Evolutionary conservation across 768 basidiomycete species (phyloP).

Genomic region (Auricularia auricula-judae): DNA sequence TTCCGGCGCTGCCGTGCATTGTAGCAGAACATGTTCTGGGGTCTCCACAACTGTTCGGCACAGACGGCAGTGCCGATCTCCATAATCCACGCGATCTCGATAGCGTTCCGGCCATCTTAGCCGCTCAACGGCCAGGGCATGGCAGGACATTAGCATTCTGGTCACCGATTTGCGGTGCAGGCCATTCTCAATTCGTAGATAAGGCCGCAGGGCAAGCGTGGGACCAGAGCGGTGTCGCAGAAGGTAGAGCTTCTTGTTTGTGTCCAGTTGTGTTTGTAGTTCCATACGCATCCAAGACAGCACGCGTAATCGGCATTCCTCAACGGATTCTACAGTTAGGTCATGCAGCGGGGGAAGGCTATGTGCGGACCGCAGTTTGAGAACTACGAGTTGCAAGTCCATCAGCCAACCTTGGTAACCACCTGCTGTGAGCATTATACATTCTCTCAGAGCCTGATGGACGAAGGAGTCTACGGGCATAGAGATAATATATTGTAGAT

Average conservation of each 20-base stretch:
- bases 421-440: not conserved
- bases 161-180: slow-evolving; percentile 8
- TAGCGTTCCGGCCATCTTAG: slow-evolving; percentile 4
- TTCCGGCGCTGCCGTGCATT: not conserved
- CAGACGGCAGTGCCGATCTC: slow-evolving; percentile 6
- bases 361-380: not conserved
- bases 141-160: slow-evolving; percentile 7
- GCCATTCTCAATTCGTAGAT: slow-evolving; percentile 6
- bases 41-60: slow-evolving; percentile 8
- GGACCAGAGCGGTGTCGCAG: not conserved
- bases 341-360: not conserved
- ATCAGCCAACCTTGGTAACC: slow-evolving; percentile 6
- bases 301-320: not conserved
- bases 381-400: not conserved
- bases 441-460: slow-evolving; percentile 1
- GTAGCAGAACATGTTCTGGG: not conserved
- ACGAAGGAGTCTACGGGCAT: not conserved
- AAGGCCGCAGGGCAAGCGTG: slow-evolving; percentile 5
- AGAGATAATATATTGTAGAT: slow-evolving; percentile 10
- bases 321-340: not conserved
- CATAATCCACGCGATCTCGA: not conserved
- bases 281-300: not conserved
- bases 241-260: not conserved
- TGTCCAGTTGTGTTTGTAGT: not conserved
- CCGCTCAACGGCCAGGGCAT: slow-evolving; percentile 11